Conservation (phyloP, 2,329 filamentous ascomycete species). For the Fragosphaeria purpurea region DNA sequence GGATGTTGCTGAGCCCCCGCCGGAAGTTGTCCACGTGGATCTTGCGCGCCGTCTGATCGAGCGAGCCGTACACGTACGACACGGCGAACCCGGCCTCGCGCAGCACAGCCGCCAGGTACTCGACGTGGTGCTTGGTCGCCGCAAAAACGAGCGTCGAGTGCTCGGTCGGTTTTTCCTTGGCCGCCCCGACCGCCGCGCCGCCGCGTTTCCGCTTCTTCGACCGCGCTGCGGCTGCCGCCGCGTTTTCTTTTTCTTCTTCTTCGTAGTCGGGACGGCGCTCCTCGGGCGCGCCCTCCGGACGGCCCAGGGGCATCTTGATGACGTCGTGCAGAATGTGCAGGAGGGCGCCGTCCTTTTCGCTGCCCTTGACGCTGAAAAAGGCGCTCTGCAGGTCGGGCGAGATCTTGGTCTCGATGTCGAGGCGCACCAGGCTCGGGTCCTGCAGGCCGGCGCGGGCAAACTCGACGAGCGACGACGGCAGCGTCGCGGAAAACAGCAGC, state of each 20-base stretch:
- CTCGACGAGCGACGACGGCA: slow-evolving; percentile 89
- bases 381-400: slow-evolving; percentile 92
- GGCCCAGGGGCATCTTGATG: slow-evolving; percentile 75
- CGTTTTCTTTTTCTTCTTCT: neutral
- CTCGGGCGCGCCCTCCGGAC: slow-evolving; percentile 41
- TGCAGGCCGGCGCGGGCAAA: slow-evolving; percentile 90
- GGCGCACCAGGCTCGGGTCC: slow-evolving; percentile 78
- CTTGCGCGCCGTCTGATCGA: slow-evolving; percentile 88
- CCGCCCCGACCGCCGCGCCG: slow-evolving; percentile 36
- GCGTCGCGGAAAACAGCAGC: slow-evolving; percentile 85
- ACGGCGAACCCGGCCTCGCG: slow-evolving; percentile 73
- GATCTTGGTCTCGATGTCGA: slow-evolving; percentile 92
- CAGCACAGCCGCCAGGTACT: slow-evolving; percentile 81
- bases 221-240: too few species aligned
- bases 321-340: slow-evolving; percentile 83
- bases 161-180: slow-evolving; percentile 64
- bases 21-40: slow-evolving; percentile 89
- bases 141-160: slow-evolving; percentile 94
- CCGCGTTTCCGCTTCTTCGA: slow-evolving; percentile 67
- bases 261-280: slow-evolving; percentile 18
- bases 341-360: slow-evolving; percentile 87
- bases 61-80: slow-evolving; percentile 86
- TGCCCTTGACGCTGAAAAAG: slow-evolving; percentile 87
- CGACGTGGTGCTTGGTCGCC: slow-evolving; percentile 94
- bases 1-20: slow-evolving; percentile 70